Evolutionary conservation across 805 yeast species (phyloP).

Genomic region (Cyberlindnera samutprakarnensis): DNA sequence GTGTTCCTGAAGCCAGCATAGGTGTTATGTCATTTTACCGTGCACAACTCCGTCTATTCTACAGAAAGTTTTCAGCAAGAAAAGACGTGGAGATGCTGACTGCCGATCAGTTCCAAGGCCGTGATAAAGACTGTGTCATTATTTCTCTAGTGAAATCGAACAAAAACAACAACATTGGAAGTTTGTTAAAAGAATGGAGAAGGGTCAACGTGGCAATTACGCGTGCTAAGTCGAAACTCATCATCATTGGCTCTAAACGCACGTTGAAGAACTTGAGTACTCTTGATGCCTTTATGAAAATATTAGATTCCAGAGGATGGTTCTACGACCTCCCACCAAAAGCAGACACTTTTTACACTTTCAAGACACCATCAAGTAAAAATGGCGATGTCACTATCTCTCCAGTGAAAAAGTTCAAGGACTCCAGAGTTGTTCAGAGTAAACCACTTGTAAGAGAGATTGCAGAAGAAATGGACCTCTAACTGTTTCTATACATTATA

Average conservation of each 20-base stretch:
- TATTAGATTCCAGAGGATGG: conserved; percentile 58
- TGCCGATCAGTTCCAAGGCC: conserved; percentile 93
- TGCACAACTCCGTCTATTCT: conserved; percentile 59
- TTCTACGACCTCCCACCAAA: conserved; percentile 43
- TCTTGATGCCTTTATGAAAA: conserved; percentile 50
- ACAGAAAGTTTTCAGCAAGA: conserved; percentile 22
- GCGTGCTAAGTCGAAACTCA: conserved; percentile 75
- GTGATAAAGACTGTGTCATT: conserved; percentile 88
- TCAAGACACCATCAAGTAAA: conserved; percentile 1
- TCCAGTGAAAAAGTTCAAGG: conserved; percentile 1
- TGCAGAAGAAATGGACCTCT: conserved; percentile 10
- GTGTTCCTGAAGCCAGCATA: conserved; percentile 50
- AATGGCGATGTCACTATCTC: not conserved
- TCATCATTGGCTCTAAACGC: conserved; percentile 70
- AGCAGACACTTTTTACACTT: conserved; percentile 9
- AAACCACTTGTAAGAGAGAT: conserved; percentile 14
- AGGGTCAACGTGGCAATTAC: conserved; percentile 93
- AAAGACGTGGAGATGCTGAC: conserved; percentile 70
- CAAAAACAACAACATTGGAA: conserved; percentile 57
- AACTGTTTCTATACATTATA: too few species aligned
- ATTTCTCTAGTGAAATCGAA: conserved; percentile 88
- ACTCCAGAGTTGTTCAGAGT: conserved; percentile 12
- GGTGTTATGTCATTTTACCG: conserved; percentile 90
- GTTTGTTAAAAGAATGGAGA: conserved; percentile 79
- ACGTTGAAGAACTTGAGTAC: conserved; percentile 49